Evolutionary conservation across 768 basidiomycete genomes (phyloP), one percentile per base, ranked within the genome.

Genomic region (Leccinum subtestaceum): DNA sequence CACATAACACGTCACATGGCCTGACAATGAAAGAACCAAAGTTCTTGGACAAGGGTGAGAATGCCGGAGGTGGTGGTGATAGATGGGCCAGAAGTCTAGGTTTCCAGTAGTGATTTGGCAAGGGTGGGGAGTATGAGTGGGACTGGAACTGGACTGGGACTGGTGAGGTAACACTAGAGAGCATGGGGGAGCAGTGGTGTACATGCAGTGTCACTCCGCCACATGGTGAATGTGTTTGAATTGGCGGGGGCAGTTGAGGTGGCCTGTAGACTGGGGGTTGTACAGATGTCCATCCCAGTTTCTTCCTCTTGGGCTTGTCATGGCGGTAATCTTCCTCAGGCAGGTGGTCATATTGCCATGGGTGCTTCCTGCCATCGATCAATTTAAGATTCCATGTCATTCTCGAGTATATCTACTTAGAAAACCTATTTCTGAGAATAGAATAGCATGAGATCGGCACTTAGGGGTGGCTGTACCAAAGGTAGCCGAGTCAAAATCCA

Each of bases 281-380:
- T 65, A 63, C 1, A 54, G 6, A 46, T 64, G 63, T 58, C 69
- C 62, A 23, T 70, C 68, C 58, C 67, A 38, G 25, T 72, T 60
- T 52, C 65, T 61, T 48, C 71, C 71, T 61, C 53, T 58, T 69
- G 36, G 48, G 46, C 52, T 64, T 64, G 54, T 70, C 62, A 10
- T 72, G 72, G 23, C 82, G 70, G 53, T 76, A 62, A 55, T 83
- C 81, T 45, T 82, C 80, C 43, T 83, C 81, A 40, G 72, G 76
- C 11, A 75, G 68, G 50, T 78, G 74, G 52, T 78, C 77, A 57
- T 77, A 75, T n/a, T 73, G 67, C 60, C 64, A 68, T 55, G 59
- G 10, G 54, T 60, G 49, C 38, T 65, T 67, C 60, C 65, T 66
- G 52, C 60, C 70, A 67, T 74, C 58, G 21, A 21, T 21, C 21